These are phyloP conservation scores for Aspergillus sp. DNA, from an alignment of 2,329 filamentous ascomycete genomes.

Conservation along the genomic window DNA sequence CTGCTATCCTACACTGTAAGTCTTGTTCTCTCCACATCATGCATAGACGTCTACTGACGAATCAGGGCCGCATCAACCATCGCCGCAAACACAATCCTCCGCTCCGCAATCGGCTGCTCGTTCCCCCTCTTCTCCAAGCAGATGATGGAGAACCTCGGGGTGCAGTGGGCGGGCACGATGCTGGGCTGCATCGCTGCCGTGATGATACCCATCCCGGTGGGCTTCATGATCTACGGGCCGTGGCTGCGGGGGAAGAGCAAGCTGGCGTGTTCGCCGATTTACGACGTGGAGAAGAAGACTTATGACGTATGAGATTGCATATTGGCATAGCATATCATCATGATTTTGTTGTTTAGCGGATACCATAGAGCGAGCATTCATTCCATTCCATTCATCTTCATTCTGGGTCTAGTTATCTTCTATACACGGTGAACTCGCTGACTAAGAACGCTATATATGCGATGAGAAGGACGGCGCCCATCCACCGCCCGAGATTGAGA, in stretches of 20 bases:
- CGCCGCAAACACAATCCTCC: constrained; percentile 42
- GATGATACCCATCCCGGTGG: constrained; percentile 38
- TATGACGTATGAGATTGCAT: constrained; percentile 6
- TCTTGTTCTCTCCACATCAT: neutral
- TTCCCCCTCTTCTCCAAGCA: constrained; percentile 41
- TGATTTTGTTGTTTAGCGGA: constrained; percentile 3
- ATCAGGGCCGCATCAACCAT: constrained; percentile 39
- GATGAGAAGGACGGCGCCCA: constrained; percentile 28
- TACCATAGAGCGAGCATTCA: constrained; percentile 2
- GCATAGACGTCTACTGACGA: neutral
- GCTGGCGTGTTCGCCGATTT: constrained; percentile 20
- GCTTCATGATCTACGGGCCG: constrained; percentile 32
- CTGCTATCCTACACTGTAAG: constrained; percentile 42
- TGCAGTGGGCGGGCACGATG: constrained; percentile 40
- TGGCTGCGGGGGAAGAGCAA: constrained; percentile 28
- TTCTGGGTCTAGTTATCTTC: neutral
- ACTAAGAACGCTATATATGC: constrained; percentile 35
- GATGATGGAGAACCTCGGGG: constrained; percentile 38
- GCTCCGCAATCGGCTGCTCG: constrained; percentile 35
- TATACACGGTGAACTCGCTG: constrained; percentile 31
- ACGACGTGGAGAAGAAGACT: constrained; percentile 8
- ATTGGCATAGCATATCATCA: neutral
- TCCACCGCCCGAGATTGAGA: constrained; percentile 9
- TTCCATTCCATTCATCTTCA: neutral
- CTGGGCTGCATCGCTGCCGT: constrained; percentile 35